Conservation (phyloP, 345 rosid genomes). For the Kandelia obovata region DNA sequence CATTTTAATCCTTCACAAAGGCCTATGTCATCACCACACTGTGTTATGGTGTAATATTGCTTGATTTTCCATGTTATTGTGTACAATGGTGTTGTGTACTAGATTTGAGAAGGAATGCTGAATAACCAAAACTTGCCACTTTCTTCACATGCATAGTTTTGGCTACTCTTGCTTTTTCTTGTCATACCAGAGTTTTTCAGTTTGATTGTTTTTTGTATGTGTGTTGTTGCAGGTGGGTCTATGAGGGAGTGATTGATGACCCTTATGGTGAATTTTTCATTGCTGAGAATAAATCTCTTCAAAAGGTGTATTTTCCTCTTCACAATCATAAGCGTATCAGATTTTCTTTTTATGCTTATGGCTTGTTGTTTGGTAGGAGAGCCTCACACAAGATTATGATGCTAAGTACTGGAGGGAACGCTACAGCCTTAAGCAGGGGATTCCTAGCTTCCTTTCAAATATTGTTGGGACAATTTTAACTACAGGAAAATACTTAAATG, state of each 20-base stretch:
- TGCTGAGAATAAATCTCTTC: conserved; percentile 81
- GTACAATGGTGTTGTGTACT: background rate
- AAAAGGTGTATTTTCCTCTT: conserved; percentile 49
- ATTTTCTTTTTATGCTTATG: conserved; percentile 25
- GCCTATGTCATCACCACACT: background rate
- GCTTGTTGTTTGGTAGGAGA: conserved; percentile 55
- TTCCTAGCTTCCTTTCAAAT: conserved; percentile 94
- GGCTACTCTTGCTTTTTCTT: background rate
- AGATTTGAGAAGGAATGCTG: background rate
- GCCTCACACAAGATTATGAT: conserved; percentile 83
- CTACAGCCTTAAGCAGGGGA: conserved; percentile 85
- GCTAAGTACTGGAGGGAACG: conserved; percentile 85
- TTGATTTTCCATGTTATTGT: background rate
- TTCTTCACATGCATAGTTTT: conserved; percentile 4
- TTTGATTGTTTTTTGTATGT: conserved; percentile 19
- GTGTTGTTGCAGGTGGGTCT: conserved; percentile 74
- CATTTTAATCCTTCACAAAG: background rate
- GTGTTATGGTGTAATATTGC: background rate
- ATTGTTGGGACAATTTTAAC: conserved; percentile 89
- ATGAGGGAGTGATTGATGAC: conserved; percentile 95
- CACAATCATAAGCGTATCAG: background rate
- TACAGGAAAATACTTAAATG: conserved; percentile 91
- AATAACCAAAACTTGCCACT: background rate
- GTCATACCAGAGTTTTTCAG: background rate
- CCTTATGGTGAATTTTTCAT: conserved; percentile 98